Evolutionary conservation across 148 eudicot genomes (phyloP).

Genomic region (Diospyros kaki): DNA sequence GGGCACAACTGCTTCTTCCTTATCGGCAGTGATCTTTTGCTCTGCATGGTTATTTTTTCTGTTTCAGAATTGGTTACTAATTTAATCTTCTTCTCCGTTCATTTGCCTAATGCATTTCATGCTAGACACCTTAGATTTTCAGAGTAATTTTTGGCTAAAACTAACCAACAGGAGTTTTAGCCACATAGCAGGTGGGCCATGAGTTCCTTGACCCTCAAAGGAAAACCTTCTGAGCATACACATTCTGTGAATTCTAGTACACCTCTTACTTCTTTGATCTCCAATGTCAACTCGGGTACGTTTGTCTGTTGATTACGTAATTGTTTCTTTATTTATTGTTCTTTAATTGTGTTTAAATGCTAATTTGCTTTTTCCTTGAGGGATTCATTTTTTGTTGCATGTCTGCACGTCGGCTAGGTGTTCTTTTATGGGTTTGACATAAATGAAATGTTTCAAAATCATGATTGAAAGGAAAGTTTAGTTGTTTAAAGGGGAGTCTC

Average conservation of each 20-base stretch:
- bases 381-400: background rate
- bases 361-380: background rate
- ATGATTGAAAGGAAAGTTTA: background rate
- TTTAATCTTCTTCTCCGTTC: no score
- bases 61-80: no score
- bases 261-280: constrained; percentile 41
- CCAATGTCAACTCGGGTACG: constrained; percentile 66
- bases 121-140: no score
- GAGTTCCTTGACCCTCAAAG: constrained; percentile 81
- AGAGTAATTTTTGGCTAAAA: no score
- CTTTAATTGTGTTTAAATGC: background rate
- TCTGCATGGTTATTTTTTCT: no score
- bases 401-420: background rate
- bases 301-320: background rate
- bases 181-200: constrained; percentile 99
- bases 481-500: background rate
- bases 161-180: no score
- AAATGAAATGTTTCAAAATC: background rate
- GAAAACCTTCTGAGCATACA: constrained; percentile 71
- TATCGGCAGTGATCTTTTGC: no score
- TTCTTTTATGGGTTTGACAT: background rate
- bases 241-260: constrained; percentile 47
- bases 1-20: no score
- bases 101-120: no score
- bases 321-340: no score